Conservation (phyloP, 257 asterid genomes). For the Nicotiana benthamiana region DNA sequence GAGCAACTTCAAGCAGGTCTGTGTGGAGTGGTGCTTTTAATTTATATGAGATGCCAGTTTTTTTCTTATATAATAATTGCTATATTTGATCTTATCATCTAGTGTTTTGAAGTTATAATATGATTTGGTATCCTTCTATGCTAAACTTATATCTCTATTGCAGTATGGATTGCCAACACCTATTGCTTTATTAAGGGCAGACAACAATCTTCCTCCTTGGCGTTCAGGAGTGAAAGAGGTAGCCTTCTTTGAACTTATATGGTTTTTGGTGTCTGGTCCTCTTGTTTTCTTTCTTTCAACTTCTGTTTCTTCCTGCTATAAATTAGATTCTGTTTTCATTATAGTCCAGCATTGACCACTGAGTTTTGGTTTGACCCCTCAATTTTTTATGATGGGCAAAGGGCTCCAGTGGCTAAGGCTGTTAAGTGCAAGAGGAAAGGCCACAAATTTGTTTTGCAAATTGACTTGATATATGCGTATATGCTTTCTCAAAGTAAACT, state of each 20-base stretch:
- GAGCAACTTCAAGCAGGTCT: slow-evolving; percentile 94
- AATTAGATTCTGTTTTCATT: background rate
- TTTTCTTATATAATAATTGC: background rate
- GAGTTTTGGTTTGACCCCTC: background rate
- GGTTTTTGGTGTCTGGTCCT: background rate
- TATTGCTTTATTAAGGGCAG: slow-evolving; percentile 82
- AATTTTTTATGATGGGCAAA: background rate
- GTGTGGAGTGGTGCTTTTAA: background rate
- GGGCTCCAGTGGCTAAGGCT: background rate
- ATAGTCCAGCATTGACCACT: background rate
- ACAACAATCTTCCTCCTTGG: slow-evolving; percentile 98
- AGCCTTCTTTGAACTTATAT: slow-evolving; percentile 3
- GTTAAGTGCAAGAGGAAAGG: background rate
- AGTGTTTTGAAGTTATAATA: background rate
- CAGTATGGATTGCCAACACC: slow-evolving; percentile 96
- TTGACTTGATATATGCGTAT: background rate
- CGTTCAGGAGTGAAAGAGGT: slow-evolving; percentile 86
- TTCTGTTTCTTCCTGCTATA: background rate
- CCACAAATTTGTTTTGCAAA: background rate
- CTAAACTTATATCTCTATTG: slow-evolving; percentile 6
- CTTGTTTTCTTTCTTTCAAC: background rate
- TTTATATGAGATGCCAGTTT: background rate
- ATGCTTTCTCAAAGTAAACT: background rate
- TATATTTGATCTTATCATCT: background rate
- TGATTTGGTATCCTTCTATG: background rate